These are phyloP conservation scores for Trichopus zeylanicus DNA, from an alignment of 116 monocot genomes.

Conservation along the genomic window DNA sequence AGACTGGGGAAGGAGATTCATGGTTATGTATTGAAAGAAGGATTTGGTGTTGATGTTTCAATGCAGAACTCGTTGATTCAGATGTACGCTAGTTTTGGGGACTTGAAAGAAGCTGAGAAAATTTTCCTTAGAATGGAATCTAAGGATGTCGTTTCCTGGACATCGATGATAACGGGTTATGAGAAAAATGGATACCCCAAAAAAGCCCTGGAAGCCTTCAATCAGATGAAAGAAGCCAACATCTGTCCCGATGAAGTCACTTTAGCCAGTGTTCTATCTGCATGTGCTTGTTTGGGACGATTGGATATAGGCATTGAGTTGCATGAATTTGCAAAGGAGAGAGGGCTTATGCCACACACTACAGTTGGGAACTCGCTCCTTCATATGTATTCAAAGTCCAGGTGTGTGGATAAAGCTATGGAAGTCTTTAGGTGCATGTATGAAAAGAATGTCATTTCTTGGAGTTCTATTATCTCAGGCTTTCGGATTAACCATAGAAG, in stretches of 20 bases:
- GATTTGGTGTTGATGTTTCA: too few species aligned
- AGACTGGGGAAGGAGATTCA: conserved; percentile 43
- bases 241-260: conserved; percentile 46
- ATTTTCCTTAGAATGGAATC: conserved; percentile 29
- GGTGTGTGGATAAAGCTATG: conserved; percentile 37
- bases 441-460: conserved; percentile 41
- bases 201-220: conserved; percentile 43
- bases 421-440: conserved; percentile 37
- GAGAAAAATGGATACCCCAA: conserved; percentile 48
- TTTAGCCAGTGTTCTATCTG: conserved; percentile 31
- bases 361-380: conserved; percentile 35
- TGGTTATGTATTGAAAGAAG: conserved; percentile 41
- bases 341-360: conserved; percentile 24
- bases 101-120: conserved; percentile 39
- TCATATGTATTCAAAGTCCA: conserved; percentile 43
- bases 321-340: conserved; percentile 41
- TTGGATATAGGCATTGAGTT: conserved; percentile 35
- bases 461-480: conserved; percentile 43
- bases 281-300: conserved; percentile 35
- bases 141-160: conserved; percentile 75
- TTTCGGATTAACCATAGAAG: conserved; percentile 41
- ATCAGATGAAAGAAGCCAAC: conserved; percentile 33
- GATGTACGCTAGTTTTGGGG: conserved; percentile 39
- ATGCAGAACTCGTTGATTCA: too few species aligned
- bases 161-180: conserved; percentile 76